Evolutionary conservation across 169 alveolate genomes (phyloP).

Genomic region (Theileria sp.): DNA sequence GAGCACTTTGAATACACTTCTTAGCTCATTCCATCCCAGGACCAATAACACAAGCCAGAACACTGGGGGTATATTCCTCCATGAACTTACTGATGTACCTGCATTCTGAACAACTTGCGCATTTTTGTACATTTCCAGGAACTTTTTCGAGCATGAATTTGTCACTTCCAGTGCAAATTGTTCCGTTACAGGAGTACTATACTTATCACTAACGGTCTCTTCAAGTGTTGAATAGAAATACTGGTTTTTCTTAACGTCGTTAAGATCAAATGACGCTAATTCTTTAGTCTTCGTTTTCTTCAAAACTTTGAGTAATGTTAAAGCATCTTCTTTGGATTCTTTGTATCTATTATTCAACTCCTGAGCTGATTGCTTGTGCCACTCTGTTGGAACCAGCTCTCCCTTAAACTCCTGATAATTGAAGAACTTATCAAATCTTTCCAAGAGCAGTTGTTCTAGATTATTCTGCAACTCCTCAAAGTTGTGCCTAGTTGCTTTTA

Average conservation of each 20-base stretch:
- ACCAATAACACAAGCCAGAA: constrained; percentile 73
- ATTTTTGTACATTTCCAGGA: constrained; percentile 47
- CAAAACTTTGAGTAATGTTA: constrained; percentile 36
- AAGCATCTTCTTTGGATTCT: constrained; percentile 62
- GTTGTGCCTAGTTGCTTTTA: neutral
- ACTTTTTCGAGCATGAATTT: constrained; percentile 38
- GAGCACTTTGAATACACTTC: constrained; percentile 46
- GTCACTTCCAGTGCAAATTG: neutral
- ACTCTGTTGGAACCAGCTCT: constrained; percentile 55
- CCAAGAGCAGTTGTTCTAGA: constrained; percentile 33
- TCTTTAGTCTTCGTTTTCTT: constrained; percentile 19
- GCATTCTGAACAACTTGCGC: constrained; percentile 58
- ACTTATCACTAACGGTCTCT: neutral
- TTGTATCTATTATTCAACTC: constrained; percentile 48
- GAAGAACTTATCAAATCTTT: constrained; percentile 62
- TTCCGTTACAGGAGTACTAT: neutral
- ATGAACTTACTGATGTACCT: constrained; percentile 40
- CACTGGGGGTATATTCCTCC: constrained; percentile 73
- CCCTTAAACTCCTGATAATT: constrained; percentile 62
- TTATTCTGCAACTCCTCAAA: constrained; percentile 36
- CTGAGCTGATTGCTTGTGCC: constrained; percentile 51
- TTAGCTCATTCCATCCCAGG: constrained; percentile 75
- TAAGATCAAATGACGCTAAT: constrained; percentile 27
- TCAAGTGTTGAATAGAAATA: neutral
- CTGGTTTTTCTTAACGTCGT: constrained; percentile 5